phyloP scores from a whole-genome alignment of 1,139 yeast species.

The Yamadazyma oceani region DNA sequence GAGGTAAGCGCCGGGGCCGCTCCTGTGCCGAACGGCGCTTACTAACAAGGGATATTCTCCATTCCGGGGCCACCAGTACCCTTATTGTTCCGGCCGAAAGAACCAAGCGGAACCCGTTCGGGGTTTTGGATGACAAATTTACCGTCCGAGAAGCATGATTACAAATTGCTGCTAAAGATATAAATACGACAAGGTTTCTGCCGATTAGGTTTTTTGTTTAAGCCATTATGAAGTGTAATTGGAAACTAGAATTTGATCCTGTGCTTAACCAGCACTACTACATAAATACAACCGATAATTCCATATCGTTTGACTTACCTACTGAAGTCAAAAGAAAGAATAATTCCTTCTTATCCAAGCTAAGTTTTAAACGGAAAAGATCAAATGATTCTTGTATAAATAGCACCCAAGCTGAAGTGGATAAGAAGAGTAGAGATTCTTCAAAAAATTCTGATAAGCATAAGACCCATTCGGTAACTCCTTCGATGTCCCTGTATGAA shows the following conservation, averaged over 20 bases:
- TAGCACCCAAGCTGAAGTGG: slow-evolving; percentile 1
- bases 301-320: slow-evolving; percentile 42
- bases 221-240: slow-evolving; percentile 6
- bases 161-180: neutral
- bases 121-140: too few species aligned
- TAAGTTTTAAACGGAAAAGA: slow-evolving; percentile 14
- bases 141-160: neutral
- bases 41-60: too few species aligned
- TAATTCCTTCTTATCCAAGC: slow-evolving; percentile 12
- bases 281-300: slow-evolving; percentile 29
- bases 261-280: slow-evolving; percentile 40
- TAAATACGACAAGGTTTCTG: neutral
- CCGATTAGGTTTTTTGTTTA: neutral
- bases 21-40: too few species aligned
- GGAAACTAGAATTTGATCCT: slow-evolving; percentile 32
- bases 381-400: slow-evolving; percentile 7
- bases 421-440: neutral
- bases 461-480: too few species aligned
- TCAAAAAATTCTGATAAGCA: too few species aligned
- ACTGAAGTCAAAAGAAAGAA: slow-evolving; percentile 34
- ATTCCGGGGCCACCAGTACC: too few species aligned
- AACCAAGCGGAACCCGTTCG: too few species aligned
- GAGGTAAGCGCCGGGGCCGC: too few species aligned
- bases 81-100: too few species aligned
- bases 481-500: too few species aligned